Evolutionary conservation across 441 rosid genomes (phyloP), one percentile per base, ranked within the genome.

Genomic region (Euphorbia celastroides): DNA sequence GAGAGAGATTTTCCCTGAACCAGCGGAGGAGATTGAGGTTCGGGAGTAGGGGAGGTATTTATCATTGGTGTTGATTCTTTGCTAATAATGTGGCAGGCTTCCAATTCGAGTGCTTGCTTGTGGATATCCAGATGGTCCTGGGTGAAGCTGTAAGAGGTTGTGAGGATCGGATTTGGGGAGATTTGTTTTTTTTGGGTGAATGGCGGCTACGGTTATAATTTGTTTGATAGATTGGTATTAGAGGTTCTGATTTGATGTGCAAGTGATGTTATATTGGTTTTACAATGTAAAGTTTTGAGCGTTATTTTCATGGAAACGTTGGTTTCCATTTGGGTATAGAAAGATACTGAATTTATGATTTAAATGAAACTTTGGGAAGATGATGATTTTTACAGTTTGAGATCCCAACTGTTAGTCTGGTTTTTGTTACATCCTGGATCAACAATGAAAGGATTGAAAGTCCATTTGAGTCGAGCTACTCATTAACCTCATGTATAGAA

Each of bases 1-100:
- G 16, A 85, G 73, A 61, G 98, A 95, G 74, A 88, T 95, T 48
- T 87, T 80, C 77, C 99, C 98, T 0, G 98, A 90, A 77, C 96
- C 95, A 48, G 52, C 71, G 2, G 77, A 75, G 20, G 70, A 58
- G 31, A 91, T 78, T 72, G 76, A 72, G 62, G 81, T 72, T 73
- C 80, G 52, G 67, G 80, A 79, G 60, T 83, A 77, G 77, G 46
- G 27, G 57, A 68, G 54, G 26, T 23, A 60, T 38, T 62, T 46
- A n/a, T 62, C 63, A 65, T 72, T 72, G 67, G 74, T 75, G 70
- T 70, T 69, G 70, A 85, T 87, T 86, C 88, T 78, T 90, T 84
- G 82, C 76, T 78, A 84, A 87, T 87, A 87, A 89, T 74, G 73
- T 72, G 64, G 81, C 84, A 73, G 82, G 87, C 72, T 75, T 66